phyloP scores from a whole-genome alignment of 2,329 filamentous ascomycete species.

The Fusarium armeniacum region DNA sequence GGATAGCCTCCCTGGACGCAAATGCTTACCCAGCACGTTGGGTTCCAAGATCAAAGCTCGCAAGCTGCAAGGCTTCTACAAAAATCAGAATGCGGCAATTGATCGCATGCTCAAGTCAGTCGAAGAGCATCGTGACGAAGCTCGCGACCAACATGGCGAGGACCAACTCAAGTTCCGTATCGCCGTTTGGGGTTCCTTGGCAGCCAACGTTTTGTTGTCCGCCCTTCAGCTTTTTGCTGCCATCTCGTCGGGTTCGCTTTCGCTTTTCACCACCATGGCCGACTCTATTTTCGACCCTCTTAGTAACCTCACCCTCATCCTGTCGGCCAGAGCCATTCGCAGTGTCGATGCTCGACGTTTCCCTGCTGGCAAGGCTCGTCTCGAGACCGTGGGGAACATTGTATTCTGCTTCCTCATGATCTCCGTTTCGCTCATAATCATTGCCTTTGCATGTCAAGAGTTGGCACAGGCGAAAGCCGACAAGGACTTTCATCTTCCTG shows the following conservation, averaged over 20 bases:
- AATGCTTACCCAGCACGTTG: constrained; percentile 39
- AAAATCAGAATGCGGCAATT: constrained; percentile 92
- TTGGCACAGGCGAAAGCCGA: constrained; percentile 69
- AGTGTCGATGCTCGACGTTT: constrained; percentile 88
- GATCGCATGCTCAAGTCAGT: constrained; percentile 92
- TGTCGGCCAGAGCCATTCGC: constrained; percentile 89
- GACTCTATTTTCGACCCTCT: constrained; percentile 94
- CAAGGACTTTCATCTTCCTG: constrained; percentile 82
- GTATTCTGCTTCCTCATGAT: constrained; percentile 98
- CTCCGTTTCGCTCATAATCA: constrained; percentile 89
- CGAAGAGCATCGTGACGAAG: constrained; percentile 87
- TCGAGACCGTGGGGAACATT: constrained; percentile 97
- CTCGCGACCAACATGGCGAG: constrained; percentile 82
- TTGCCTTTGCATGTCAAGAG: constrained; percentile 85
- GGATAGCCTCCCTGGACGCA: constrained; percentile 55
- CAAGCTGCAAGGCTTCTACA: constrained; percentile 85
- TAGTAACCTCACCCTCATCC: constrained; percentile 87
- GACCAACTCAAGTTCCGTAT: constrained; percentile 84
- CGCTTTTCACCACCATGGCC: constrained; percentile 97
- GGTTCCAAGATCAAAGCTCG: constrained; percentile 57
- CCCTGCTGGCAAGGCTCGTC: constrained; percentile 90
- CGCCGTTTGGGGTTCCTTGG: constrained; percentile 76
- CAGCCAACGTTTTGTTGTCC: constrained; percentile 84
- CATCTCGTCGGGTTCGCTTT: constrained; percentile 87
- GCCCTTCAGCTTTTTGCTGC: constrained; percentile 91